Percentiles rank a stretch among this genome's conserved stretches.
These are phyloP conservation scores for Myriosclerotinia duriaeana DNA, from an alignment of 2,329 filamentous ascomycete genomes.

Conservation along the genomic window DNA sequence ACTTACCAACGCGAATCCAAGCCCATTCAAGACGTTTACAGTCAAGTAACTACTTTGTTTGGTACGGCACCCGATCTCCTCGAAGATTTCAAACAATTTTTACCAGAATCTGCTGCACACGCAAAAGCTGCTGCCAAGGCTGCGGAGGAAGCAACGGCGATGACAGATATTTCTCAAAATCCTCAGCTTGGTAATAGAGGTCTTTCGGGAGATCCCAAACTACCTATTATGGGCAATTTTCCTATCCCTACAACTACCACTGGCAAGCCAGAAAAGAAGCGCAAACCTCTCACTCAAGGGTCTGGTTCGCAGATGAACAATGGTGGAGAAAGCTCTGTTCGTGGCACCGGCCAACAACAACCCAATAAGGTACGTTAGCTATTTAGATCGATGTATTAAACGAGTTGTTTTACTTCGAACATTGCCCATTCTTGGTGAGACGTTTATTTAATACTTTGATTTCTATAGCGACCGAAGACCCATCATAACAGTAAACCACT, in stretches of 20 bases:
- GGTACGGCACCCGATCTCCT: slow-evolving; percentile 89
- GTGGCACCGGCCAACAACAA: slow-evolving; percentile 36
- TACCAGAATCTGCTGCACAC: slow-evolving; percentile 82
- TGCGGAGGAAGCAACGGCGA: slow-evolving; percentile 62
- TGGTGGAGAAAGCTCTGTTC: slow-evolving; percentile 34
- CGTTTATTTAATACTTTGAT: slow-evolving; percentile 21
- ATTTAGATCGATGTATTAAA: not conserved
- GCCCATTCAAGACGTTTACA: slow-evolving; percentile 97
- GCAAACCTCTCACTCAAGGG: slow-evolving; percentile 50
- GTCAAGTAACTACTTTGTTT: slow-evolving; percentile 92
- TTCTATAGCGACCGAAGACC: slow-evolving; percentile 64
- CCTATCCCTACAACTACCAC: slow-evolving; percentile 71
- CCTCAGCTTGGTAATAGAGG: slow-evolving; percentile 51
- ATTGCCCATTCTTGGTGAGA: not conserved
- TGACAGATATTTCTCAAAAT: slow-evolving; percentile 44
- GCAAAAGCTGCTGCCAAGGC: slow-evolving; percentile 61
- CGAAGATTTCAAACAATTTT: slow-evolving; percentile 98
- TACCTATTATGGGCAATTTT: slow-evolving; percentile 95
- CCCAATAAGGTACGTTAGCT: slow-evolving; percentile 51
- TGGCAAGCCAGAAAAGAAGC: slow-evolving; percentile 83
- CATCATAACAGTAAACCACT: slow-evolving; percentile 53
- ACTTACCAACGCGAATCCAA: slow-evolving; percentile 98
- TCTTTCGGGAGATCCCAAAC: slow-evolving; percentile 57
- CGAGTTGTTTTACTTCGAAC: not conserved
- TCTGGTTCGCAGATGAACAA: slow-evolving; percentile 36